Base-by-base conservation (phyloP, 2,329 filamentous ascomycete genomes). In the Thelonectria rubi region DNA sequence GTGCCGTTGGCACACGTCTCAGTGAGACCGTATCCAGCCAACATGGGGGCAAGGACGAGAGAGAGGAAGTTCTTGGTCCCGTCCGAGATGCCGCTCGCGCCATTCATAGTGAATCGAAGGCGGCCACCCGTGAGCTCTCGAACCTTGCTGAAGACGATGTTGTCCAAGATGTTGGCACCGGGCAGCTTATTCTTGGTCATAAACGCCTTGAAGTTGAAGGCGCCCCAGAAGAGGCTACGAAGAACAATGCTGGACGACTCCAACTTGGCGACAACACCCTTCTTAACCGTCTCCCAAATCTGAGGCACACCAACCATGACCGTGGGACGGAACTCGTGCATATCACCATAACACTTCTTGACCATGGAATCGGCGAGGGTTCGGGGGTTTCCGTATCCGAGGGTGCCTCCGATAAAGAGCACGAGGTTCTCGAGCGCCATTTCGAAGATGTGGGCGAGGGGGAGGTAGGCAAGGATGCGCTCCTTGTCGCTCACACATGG, bases 221-320 rank as follows among this genome's bases (percentile, higher is more conserved):
- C 87, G 37, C 82, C 82, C 87, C 86, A 89, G 84, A 99, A 99
- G 64, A 98, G 79, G 71, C 89, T 88, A 78, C 84, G 89, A 60
- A 90, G 84, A 43, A 98, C 60, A n/a, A 84, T 77, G 72, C 88
- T 89, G 64, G 90, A 86, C 60, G 85, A 81, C 74, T 91, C 90
- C 62, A 98, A 89, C 78, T 93, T 93, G 71, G 82, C 80, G 66
- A 94, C 82, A 72, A 99, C 91, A 56, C 95, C 95, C 83, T 99
- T 99, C 83, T 93, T 94, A 72, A 99, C 91, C 1, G 92, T 94
- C 80, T 99, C 95, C 94, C 94, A 99, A 32, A 99, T 91, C 60
- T 96, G 94, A 2, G 95, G 95, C 3, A 99, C 95, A 76, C 95
- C 95, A 40, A 97, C 91, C 75, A 99, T 86, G 74, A 97, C 86